Base-by-base conservation (phyloP, 139 green algal species). In the Chlorella ohadii region DNA sequence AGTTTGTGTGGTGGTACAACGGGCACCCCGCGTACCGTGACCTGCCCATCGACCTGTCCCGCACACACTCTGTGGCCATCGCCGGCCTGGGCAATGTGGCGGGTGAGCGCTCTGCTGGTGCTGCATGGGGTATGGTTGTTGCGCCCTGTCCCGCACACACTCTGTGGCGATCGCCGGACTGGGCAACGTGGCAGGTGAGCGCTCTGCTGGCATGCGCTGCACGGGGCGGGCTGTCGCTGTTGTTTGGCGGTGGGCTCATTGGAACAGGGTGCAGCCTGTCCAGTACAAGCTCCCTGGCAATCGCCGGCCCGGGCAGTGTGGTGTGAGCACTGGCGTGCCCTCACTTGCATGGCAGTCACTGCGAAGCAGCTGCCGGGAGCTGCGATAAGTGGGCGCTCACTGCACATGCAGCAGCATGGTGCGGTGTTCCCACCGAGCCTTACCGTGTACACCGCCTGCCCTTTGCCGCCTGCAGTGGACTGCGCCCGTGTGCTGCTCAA, bases 1-100 rank as follows among this genome's bases (percentile, higher is more conserved):
- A 98, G 79, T 98, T 99, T 90, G 97, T 99, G 44, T 97, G 94
- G 92, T 99, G 97, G 97, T 99, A 98, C 94, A 99, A 99, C 85
- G 97, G 95, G 9, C 96, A 99, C 87, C 96, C 97, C 6, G 91
- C 96, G n/a, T 87, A 85, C 39, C 33, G 47, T 1, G 34, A 89
- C 27, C 83, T 97, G 78, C 87, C 89, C 1, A n/a, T 97, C 0
- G 88, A 96, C 87, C 88, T 98, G 55, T 72, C 68, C 34, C 33
- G 36, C 67, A 79, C 56, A 0, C 82, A 72, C 31, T 85, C 72
- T 16, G 93, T 96, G 47, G 92, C 89, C 19, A 90, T 98, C 2
- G 85, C 91, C 4, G 94, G 94, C 20, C 83, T 96, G 36, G 95
- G 97, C 72, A 99, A 99, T 83, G 97, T 99, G 13, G 96, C 97